Evolutionary conservation across 73 alveolate species (phyloP).

Genomic region (Tetrahymena thermophila): DNA sequence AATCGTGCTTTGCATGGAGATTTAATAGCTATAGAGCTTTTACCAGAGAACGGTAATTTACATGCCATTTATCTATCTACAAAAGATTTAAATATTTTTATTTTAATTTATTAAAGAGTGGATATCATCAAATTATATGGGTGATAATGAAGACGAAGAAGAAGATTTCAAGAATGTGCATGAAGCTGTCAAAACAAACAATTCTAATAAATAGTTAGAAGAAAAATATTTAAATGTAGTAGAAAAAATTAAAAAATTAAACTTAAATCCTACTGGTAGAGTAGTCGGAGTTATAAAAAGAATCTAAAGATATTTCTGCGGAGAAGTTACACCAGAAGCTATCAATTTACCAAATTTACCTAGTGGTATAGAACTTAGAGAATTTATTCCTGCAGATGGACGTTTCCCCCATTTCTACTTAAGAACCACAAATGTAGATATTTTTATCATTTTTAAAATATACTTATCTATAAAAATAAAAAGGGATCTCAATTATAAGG

Average conservation of each 20-base stretch:
- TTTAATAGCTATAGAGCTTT: constrained; percentile 86
- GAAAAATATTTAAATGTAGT: constrained; percentile 38
- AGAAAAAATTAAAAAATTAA: constrained; percentile 51
- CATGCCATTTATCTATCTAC: constrained; percentile 3
- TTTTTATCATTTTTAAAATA: too few species aligned
- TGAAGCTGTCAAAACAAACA: constrained; percentile 34
- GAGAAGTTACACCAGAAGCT: constrained; percentile 44
- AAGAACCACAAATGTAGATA: constrained; percentile 4
- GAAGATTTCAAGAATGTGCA: constrained; percentile 53
- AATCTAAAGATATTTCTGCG: constrained; percentile 62
- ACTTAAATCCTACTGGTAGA: constrained; percentile 66
- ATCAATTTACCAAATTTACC: constrained; percentile 44
- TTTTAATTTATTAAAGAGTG: constrained; percentile 9
- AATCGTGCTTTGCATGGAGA: constrained; percentile 98
- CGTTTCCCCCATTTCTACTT: constrained; percentile 45
- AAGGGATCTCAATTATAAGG: background rate
- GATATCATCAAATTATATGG: constrained; percentile 43
- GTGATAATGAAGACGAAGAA: constrained; percentile 66
- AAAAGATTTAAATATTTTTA: background rate
- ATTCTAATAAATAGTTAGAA: background rate
- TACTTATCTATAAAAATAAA: background rate
- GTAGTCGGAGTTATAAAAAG: constrained; percentile 64
- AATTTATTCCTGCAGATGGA: constrained; percentile 54
- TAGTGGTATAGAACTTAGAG: constrained; percentile 50
- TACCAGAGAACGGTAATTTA: constrained; percentile 78